phyloP scores from a whole-genome alignment of 768 basidiomycete species.

The Leccinum aurantiacum region DNA sequence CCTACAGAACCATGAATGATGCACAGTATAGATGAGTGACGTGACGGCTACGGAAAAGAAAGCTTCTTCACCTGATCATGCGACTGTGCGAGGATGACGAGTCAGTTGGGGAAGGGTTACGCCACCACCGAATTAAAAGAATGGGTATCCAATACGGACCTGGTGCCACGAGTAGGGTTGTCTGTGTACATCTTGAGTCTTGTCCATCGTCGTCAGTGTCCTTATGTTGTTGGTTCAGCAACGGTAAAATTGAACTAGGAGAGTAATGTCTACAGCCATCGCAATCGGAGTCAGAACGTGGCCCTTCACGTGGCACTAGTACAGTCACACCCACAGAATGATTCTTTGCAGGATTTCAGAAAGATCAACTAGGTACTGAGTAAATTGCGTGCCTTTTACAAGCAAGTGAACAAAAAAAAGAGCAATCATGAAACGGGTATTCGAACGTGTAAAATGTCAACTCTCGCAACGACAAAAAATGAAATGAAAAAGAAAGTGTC shows the following conservation, averaged over 20 bases:
- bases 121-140: conserved; percentile 17
- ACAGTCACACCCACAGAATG: conserved; percentile 12
- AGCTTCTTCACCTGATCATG: conserved; percentile 71
- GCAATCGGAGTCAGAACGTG: conserved; percentile 36
- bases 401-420: conserved; percentile 15
- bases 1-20: conserved; percentile 42
- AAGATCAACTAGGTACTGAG: conserved; percentile 17
- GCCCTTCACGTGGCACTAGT: conserved; percentile 25
- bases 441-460: conserved; percentile 19
- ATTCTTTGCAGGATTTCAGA: not conserved
- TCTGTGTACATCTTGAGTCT: conserved; percentile 30
- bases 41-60: conserved; percentile 11
- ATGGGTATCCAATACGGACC: conserved; percentile 42
- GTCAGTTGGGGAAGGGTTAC: conserved; percentile 7
- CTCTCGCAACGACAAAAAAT: conserved; percentile 11
- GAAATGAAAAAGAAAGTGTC: not conserved
- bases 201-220: conserved; percentile 23
- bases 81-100: conserved; percentile 51
- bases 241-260: conserved; percentile 10
- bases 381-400: conserved; percentile 31
- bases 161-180: conserved; percentile 83
- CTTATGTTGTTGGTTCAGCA: conserved; percentile 10
- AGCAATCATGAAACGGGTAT: conserved; percentile 26
- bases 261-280: conserved; percentile 19
- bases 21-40: conserved; percentile 18